Conservation (phyloP, 169 alveolate species). For the Plasmodium reichenowi region DNA sequence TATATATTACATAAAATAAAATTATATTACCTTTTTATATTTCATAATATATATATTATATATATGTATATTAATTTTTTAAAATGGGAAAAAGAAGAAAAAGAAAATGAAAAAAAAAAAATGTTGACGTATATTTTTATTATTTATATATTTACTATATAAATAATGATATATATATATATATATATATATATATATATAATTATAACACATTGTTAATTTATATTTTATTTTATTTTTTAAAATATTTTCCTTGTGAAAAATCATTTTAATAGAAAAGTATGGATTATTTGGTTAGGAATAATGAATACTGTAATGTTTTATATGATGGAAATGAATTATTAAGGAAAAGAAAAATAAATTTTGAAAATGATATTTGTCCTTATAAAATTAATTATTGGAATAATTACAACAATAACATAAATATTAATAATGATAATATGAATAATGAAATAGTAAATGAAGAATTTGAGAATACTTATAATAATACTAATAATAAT, state of each 20-base stretch:
- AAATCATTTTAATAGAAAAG: neutral
- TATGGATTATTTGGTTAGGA: neutral
- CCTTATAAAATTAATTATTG: neutral
- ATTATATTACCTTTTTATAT: too few species aligned
- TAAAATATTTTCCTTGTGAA: neutral
- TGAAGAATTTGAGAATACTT: neutral
- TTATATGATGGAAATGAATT: conserved; percentile 2
- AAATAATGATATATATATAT: too few species aligned
- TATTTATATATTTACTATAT: too few species aligned
- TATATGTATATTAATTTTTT: too few species aligned
- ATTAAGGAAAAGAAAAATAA: conserved; percentile 17
- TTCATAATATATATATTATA: too few species aligned
- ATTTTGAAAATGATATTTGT: neutral
- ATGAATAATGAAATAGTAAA: neutral
- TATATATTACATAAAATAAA: too few species aligned
- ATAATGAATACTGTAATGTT: conserved; percentile 3
- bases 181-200: too few species aligned
- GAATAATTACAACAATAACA: neutral
- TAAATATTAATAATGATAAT: neutral
- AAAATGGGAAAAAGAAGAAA: too few species aligned
- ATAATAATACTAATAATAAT: neutral
- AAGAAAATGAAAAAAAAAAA: too few species aligned
- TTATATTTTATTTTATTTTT: neutral
- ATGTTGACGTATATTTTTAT: too few species aligned
- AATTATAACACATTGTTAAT: too few species aligned